These are phyloP conservation scores for Tolypocladium paradoxum DNA, from an alignment of 2,329 filamentous ascomycete species.

Conservation along the genomic window DNA sequence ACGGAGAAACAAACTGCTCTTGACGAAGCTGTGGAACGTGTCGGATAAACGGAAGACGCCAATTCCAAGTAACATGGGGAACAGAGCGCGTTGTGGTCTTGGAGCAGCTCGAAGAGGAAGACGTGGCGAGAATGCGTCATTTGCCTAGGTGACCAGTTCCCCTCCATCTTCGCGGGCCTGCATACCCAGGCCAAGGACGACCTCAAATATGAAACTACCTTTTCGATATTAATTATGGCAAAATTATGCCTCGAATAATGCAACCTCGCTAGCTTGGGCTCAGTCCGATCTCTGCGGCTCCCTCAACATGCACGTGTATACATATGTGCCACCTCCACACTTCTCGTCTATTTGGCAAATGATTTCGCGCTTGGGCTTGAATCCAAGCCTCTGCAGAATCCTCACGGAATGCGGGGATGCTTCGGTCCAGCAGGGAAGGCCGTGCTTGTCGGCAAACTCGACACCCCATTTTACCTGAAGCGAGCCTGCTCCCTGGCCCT, in stretches of 20 bases:
- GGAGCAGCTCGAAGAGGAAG: too few relatives aligned
- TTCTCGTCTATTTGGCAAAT: not conserved
- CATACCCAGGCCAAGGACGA: too few relatives aligned
- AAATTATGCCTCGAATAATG: too few relatives aligned
- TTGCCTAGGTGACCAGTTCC: too few relatives aligned
- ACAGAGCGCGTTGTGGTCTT: too few relatives aligned
- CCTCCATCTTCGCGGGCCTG: too few relatives aligned
- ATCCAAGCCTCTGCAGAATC: not conserved
- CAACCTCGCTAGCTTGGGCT: not conserved
- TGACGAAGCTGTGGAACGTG: not conserved
- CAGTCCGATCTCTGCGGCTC: not conserved
- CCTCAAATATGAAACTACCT: too few relatives aligned
- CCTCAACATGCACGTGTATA: conserved; percentile 1
- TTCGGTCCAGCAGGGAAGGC: not conserved
- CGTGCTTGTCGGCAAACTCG: not conserved
- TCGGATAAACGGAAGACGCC: not conserved
- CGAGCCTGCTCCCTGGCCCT: not conserved
- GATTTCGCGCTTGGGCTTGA: not conserved
- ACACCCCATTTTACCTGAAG: not conserved
- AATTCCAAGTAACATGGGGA: not conserved
- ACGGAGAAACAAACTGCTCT: conserved; percentile 8
- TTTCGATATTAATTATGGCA: not conserved
- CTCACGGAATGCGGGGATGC: not conserved
- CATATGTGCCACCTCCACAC: not conserved
- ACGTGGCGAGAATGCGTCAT: too few relatives aligned